Evolutionary conservation across 139 green algal genomes (phyloP).

Genomic region (Raphidocelis subcapitata): DNA sequence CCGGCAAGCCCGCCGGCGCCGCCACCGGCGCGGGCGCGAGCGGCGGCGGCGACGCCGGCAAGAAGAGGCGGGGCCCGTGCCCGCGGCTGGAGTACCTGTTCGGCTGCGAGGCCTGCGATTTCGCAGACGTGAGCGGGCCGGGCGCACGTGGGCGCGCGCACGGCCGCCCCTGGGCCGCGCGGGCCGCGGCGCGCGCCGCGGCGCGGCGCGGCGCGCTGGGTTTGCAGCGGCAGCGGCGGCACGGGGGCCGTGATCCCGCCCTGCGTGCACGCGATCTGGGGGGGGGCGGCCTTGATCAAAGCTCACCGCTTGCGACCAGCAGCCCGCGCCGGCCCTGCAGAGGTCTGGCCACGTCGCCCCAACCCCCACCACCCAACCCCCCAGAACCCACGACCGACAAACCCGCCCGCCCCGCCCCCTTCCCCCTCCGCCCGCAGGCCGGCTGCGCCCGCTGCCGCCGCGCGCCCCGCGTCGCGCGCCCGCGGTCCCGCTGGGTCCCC

Average conservation of each 20-base stretch:
- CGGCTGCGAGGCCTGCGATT: conserved; percentile 7
- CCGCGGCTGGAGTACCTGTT: conserved; percentile 14
- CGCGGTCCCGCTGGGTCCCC: conserved; percentile 27
- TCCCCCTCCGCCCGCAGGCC: neutral
- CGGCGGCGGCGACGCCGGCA: neutral
- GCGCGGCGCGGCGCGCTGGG: neutral
- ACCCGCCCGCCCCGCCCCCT: neutral
- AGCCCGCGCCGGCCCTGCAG: too few species aligned
- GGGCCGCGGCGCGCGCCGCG: neutral
- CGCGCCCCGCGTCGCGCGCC: conserved; percentile 26
- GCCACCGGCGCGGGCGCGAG: too few species aligned
- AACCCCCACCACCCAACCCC: neutral
- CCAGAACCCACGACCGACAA: neutral
- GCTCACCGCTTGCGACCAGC: too few species aligned
- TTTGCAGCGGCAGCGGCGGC: neutral
- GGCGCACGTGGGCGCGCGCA: neutral
- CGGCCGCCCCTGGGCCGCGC: too few species aligned
- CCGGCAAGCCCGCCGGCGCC: too few species aligned
- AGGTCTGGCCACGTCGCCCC: too few species aligned
- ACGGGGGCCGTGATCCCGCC: too few species aligned
- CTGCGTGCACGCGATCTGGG: too few species aligned
- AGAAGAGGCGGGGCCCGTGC: neutral
- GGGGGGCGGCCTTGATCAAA: too few species aligned
- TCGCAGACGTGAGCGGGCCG: conserved; percentile 1
- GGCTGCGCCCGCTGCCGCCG: conserved; percentile 19